Percentiles rank a stretch among this genome's conserved stretches.
These are phyloP conservation scores for Perkinsela sp. DNA, from an alignment of 208 protist species.

Conservation along the genomic window DNA sequence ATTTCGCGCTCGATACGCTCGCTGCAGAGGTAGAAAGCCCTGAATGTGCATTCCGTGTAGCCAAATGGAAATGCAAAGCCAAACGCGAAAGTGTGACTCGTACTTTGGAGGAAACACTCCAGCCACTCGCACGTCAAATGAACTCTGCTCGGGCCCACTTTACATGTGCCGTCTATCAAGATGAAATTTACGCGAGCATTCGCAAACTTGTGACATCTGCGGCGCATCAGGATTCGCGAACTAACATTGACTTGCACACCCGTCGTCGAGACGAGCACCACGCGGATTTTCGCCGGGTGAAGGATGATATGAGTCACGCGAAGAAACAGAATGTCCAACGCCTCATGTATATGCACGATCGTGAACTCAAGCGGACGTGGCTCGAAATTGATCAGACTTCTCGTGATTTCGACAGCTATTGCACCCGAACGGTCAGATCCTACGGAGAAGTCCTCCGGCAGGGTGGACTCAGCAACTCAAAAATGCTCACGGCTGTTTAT, in stretches of 20 bases:
- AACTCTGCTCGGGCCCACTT: background rate
- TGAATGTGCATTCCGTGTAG: background rate
- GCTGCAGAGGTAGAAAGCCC: background rate
- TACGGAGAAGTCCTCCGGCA: background rate
- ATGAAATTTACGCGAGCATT: background rate
- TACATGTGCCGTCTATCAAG: background rate
- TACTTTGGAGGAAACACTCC: background rate
- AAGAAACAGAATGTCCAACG: background rate
- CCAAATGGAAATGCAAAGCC: background rate
- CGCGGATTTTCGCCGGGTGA: background rate
- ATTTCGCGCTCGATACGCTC: background rate
- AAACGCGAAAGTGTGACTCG: background rate
- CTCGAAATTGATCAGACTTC: background rate
- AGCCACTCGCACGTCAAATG: background rate
- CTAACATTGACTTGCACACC: background rate
- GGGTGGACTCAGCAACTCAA: background rate
- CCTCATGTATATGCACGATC: background rate
- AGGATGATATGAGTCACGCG: background rate
- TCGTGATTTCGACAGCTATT: background rate
- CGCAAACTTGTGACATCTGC: background rate
- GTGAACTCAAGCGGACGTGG: background rate
- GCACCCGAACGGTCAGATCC: background rate
- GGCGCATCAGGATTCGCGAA: background rate
- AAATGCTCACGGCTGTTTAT: constrained; percentile 28
- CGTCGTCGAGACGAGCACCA: background rate